These are phyloP conservation scores for Clohesyomyces aquaticus DNA, from an alignment of 495 filamentous ascomycete species.

Conservation along the genomic window DNA sequence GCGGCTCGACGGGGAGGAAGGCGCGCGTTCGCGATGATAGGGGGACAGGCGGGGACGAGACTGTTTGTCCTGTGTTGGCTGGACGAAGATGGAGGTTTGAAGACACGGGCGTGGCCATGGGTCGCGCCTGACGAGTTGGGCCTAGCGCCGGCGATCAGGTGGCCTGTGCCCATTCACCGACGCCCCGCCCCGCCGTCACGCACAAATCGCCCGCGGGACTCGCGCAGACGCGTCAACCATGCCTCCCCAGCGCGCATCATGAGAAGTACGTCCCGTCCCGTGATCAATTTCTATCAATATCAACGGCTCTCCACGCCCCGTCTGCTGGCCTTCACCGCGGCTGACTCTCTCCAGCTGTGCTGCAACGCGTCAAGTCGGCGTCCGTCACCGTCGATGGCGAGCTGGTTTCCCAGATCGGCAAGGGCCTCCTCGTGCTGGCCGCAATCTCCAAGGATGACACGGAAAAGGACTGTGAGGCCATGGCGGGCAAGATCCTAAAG, in stretches of 20 bases:
- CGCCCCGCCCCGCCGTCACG: not conserved
- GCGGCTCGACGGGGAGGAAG: slow-evolving; percentile 7
- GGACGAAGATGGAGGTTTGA: slow-evolving; percentile 25
- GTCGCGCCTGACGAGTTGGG: slow-evolving; percentile 21
- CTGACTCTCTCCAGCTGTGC: slow-evolving; percentile 66
- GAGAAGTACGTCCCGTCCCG: slow-evolving; percentile 24
- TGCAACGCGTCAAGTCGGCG: slow-evolving; percentile 93
- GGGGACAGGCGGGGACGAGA: not conserved
- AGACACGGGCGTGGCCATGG: slow-evolving; percentile 5
- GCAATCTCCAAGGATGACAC: slow-evolving; percentile 91
- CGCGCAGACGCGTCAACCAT: not conserved
- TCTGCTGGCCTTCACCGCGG: not conserved
- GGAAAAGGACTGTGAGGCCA: slow-evolving; percentile 78
- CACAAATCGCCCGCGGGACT: not conserved
- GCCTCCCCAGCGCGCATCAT: slow-evolving; percentile 10
- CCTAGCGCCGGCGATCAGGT: slow-evolving; percentile 28
- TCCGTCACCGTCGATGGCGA: slow-evolving; percentile 97
- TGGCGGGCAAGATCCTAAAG: slow-evolving; percentile 86
- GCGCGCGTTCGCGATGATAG: not conserved
- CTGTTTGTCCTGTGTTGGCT: slow-evolving; percentile 15
- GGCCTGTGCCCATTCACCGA: not conserved
- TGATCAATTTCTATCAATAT: too few species aligned
- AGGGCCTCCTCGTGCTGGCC: slow-evolving; percentile 87
- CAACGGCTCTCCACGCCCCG: too few species aligned
- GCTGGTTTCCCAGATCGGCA: slow-evolving; percentile 85